These are phyloP conservation scores for Cercospora beticola DNA, from an alignment of 2,329 filamentous ascomycete genomes.

Conservation along the genomic window DNA sequence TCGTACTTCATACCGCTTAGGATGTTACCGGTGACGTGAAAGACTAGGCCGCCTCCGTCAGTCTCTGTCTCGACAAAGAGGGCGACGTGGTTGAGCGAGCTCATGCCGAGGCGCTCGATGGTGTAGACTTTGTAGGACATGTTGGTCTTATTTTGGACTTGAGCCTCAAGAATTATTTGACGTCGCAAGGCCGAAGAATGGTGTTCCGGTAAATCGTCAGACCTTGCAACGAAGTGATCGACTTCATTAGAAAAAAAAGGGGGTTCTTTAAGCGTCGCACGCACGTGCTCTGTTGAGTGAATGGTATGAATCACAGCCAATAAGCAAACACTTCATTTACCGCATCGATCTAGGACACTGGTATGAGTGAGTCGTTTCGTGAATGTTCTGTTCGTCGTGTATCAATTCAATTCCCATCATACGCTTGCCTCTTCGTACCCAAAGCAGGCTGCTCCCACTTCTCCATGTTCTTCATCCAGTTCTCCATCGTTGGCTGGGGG, in stretches of 20 bases:
- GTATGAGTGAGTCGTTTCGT: background rate
- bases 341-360: background rate
- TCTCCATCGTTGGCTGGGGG: constrained; percentile 18
- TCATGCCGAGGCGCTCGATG: background rate
- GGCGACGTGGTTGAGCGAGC: background rate
- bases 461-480: constrained; percentile 22
- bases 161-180: background rate
- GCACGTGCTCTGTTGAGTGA: background rate
- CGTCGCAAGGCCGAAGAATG: background rate
- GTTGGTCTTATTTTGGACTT: background rate
- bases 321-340: background rate
- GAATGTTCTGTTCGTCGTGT: background rate
- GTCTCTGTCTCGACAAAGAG: background rate
- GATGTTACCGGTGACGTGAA: background rate
- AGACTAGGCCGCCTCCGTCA: background rate
- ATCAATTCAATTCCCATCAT: constrained; percentile 11
- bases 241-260: no score
- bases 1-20: background rate
- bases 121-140: background rate
- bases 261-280: background rate
- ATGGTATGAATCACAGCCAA: background rate
- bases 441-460: constrained; percentile 12
- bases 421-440: constrained; percentile 15
- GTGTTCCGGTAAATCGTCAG: background rate
- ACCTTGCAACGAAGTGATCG: no score